Base-by-base conservation (phyloP, 805 yeast species). In the Teunomyces cretensis region DNA sequence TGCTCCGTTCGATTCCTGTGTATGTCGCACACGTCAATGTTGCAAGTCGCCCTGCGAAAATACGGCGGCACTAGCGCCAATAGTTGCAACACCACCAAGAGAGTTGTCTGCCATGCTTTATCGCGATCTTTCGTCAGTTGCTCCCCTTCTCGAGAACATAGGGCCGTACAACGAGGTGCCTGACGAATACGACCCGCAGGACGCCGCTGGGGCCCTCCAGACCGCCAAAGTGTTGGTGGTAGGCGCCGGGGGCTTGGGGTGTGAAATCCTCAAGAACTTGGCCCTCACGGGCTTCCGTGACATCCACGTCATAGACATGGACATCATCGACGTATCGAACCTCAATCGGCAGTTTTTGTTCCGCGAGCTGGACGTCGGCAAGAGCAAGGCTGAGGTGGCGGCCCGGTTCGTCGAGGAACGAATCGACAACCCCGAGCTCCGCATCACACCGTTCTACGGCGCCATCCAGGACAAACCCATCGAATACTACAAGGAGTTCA, bases 161-260 rank as follows among this genome's bases (percentile, higher is more conserved):
- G 77, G 77, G 3, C 77, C 77, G 4, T 72, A 50, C 54, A 70
- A 70, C 50, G 75, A 69, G 43, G 62, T 61, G 4, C 62, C 71
- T 0, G 67, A 60, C 4, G 74, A 68, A 13, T 72, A 70, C 47
- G 45, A 48, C 7, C 31, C 52, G 6, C 39, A 40, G 1, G 57
- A 51, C 9, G 65, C 72, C 6, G 33, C 46, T 3, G 14, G 46
- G 1, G 58, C 67, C 3, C 52, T 72, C 3, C 19, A 31, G 6
- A 42, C 42, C 4, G 44, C 66, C 13, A 60, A 57, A 24, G 52
- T 72, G 5, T 53, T 72, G 19, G 79, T 80, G 6, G 76, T 86
- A 37, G 95, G 95, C 1, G 92, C 92, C 1, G 95, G 95, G 0
- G 95, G 95, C 0, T 66, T 86, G 17, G 95, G 95, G 2, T 86